Evolutionary conservation across 2,329 filamentous ascomycete species (phyloP).

Genomic region (Neobulgaria alba): DNA sequence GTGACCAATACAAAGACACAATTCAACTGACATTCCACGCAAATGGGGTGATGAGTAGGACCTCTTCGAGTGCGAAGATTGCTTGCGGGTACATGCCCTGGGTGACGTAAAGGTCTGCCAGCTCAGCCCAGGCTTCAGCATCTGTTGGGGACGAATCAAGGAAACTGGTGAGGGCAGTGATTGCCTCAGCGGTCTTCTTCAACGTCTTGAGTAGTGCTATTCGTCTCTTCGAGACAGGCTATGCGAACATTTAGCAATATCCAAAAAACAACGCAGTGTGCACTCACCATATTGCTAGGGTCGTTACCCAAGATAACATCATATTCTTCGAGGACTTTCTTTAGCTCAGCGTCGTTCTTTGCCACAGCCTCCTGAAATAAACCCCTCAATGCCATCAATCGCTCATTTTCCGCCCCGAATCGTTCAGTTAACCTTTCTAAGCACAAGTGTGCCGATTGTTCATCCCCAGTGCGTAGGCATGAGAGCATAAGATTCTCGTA

Average conservation of each 20-base stretch:
- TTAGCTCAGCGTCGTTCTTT: conserved; percentile 53
- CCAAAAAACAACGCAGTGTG: conserved; percentile 2
- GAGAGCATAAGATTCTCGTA: conserved; percentile 83
- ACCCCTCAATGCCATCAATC: conserved; percentile 74
- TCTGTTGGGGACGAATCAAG: conserved; percentile 83
- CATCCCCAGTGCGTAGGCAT: conserved; percentile 77
- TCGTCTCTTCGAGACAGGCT: conserved; percentile 80
- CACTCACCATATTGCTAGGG: conserved; percentile 68
- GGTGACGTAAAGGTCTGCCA: conserved; percentile 75
- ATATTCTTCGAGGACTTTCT: conserved; percentile 67
- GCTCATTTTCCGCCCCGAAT: conserved; percentile 79
- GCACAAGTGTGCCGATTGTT: conserved; percentile 65
- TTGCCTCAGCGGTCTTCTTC: conserved; percentile 62
- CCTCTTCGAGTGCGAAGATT: conserved; percentile 83
- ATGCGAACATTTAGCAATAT: conserved; percentile 26
- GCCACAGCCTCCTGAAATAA: conserved; percentile 80
- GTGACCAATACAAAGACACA: neutral
- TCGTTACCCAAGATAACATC: conserved; percentile 65
- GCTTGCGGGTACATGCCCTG: conserved; percentile 76
- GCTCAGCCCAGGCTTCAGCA: conserved; percentile 86
- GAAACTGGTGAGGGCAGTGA: conserved; percentile 62
- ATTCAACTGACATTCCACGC: conserved; percentile 75
- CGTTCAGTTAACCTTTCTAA: conserved; percentile 67
- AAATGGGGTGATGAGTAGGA: conserved; percentile 77
- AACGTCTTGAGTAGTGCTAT: conserved; percentile 72